phyloP scores from a whole-genome alignment of 768 basidiomycete species.

The Coprinopsis cinerea region DNA sequence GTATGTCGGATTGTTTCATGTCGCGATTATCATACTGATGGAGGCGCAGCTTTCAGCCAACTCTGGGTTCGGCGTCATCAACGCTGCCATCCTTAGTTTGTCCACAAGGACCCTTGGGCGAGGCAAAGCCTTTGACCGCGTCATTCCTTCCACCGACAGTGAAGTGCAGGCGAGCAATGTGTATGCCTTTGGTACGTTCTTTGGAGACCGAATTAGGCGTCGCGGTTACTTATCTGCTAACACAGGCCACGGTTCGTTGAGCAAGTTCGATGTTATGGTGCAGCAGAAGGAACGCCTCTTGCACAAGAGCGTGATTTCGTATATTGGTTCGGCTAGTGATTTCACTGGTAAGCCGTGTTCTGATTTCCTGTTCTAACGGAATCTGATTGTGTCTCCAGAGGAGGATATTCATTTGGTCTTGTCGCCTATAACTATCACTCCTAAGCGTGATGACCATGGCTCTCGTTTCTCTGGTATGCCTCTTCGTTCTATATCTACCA shows the following conservation, averaged over 20 bases:
- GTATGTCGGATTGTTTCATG: slow-evolving; percentile 37
- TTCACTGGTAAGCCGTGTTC: slow-evolving; percentile 50
- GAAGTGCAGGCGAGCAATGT: slow-evolving; percentile 53
- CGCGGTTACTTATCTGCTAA: not conserved
- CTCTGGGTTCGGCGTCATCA: slow-evolving; percentile 81
- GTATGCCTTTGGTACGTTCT: slow-evolving; percentile 46
- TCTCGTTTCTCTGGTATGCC: slow-evolving; percentile 52
- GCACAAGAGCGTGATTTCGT: slow-evolving; percentile 56
- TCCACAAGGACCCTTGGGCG: slow-evolving; percentile 65
- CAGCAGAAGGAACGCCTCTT: slow-evolving; percentile 51
- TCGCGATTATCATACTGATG: not conserved
- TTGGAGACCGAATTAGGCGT: not conserved
- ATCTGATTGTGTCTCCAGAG: slow-evolving; percentile 31
- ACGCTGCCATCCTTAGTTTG: slow-evolving; percentile 69
- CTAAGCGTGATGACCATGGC: slow-evolving; percentile 51
- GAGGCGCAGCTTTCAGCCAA: slow-evolving; percentile 50
- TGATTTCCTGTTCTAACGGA: not conserved
- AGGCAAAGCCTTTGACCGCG: slow-evolving; percentile 48
- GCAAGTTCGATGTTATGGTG: slow-evolving; percentile 56
- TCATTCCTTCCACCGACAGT: slow-evolving; percentile 60
- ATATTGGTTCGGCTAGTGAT: slow-evolving; percentile 66
- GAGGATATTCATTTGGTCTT: slow-evolving; percentile 68
- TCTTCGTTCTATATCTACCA: not conserved
- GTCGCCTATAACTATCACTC: slow-evolving; percentile 56
- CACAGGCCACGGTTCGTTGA: slow-evolving; percentile 37